Base-by-base conservation (phyloP, 1,139 yeast species). In the Hemisphaericaspora xylanilytica region DNA sequence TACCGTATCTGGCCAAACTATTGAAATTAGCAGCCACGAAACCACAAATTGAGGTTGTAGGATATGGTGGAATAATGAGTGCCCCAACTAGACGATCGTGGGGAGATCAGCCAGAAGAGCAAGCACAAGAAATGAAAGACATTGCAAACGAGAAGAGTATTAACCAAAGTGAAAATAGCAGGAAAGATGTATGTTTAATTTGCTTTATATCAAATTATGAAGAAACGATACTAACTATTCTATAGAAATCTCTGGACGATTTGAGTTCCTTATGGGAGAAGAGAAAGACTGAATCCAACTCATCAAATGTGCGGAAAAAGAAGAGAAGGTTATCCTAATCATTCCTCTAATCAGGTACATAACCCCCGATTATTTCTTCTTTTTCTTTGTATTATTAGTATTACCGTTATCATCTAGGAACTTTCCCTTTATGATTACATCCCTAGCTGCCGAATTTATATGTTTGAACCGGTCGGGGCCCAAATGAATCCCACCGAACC, bases 381-480 rank as follows among this genome's bases (percentile, higher is more conserved):
- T 55, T 52, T 58, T 56, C 40, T 41, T 50, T 48, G 48, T 38
- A 44, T 40, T 46, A 37, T 37, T 41, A 40, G 21, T 38, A 21
- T n/a, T n/a, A n/a, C n/a, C n/a, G n/a, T n/a, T n/a, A n/a, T 34
- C 39, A 33, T 36, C 28, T 55, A 49, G 46, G 33, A 81, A 78
- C 0, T 78, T 80, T 1, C 88, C 95, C 40, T 67, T 73, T 1
- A 83, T 63, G 1, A 92, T 71, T 0, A 89, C 96, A 39, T 89
- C 94, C 52, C 97, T 68, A 0, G 97, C 94, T 1, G 88, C 80
- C 3, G 90, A 73, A 53, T 90, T 92, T 44, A 92, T 94, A 58
- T 92, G 98, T 54, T 86, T 89, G 67, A 92, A 92, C 45, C 97
- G 66, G 57, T 88, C 97, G 0, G 97, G 94, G 0, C 98, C 98